Percentiles rank a stretch among this genome's conserved stretches.
Evolutionary conservation across 2,329 filamentous ascomycete genomes (phyloP).

Genomic region (Coniosporium tulheliwenetii): DNA sequence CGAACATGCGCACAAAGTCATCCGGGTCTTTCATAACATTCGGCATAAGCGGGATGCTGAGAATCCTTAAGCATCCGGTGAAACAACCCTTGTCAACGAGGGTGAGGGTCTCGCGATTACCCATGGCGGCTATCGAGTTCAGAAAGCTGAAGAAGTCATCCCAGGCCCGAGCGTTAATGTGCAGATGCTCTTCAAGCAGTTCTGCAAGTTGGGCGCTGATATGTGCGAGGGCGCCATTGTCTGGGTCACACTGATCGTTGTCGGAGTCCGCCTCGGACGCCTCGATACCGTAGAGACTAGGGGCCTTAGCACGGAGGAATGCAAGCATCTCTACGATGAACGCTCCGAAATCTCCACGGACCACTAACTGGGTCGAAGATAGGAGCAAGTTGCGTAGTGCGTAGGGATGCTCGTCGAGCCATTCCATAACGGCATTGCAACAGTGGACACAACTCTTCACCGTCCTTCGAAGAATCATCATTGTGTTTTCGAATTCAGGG

Average conservation of each 20-base stretch:
- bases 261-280: conserved; percentile 4
- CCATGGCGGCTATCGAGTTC: background rate
- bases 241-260: conserved; percentile 5
- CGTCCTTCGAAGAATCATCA: conserved; percentile 34
- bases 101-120: background rate
- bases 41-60: background rate
- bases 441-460: conserved; percentile 37
- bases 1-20: background rate
- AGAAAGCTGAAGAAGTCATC: conserved; percentile 13
- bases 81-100: background rate
- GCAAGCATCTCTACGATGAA: conserved; percentile 16
- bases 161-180: conserved; percentile 12
- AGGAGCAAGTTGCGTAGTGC: conserved; percentile 47
- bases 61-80: background rate
- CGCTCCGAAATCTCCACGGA: conserved; percentile 13
- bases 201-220: conserved; percentile 9
- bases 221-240: conserved; percentile 8
- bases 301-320: conserved; percentile 16
- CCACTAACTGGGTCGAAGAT: conserved; percentile 12
- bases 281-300: conserved; percentile 12
- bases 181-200: conserved; percentile 10
- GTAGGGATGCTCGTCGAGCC: conserved; percentile 39
- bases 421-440: conserved; percentile 44
- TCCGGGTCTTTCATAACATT: background rate
- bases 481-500: conserved; percentile 43